Conservation (phyloP, 2,329 filamentous ascomycete genomes). For the Immersiporthe knoxdaviesiana region DNA sequence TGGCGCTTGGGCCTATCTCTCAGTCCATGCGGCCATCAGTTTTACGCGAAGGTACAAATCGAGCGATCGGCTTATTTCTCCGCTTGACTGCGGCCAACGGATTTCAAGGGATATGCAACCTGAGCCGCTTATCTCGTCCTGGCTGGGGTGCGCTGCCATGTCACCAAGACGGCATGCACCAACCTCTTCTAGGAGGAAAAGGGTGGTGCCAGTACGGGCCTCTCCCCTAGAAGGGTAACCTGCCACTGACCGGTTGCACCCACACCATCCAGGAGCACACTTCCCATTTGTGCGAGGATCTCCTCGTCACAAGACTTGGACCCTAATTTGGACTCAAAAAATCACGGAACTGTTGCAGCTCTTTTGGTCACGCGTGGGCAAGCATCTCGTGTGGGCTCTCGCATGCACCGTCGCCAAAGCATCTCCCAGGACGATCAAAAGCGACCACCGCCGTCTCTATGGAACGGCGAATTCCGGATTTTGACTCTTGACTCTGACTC, state of each 20-base stretch:
- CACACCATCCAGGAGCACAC: not conserved
- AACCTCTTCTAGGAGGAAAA: slow-evolving; percentile 9
- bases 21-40: slow-evolving; percentile 2
- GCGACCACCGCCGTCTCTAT: not conserved
- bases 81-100: slow-evolving; percentile 17
- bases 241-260: not conserved
- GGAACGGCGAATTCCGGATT: not conserved
- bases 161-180: slow-evolving; percentile 11
- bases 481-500: not conserved
- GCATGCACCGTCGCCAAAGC: not conserved
- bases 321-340: not conserved
- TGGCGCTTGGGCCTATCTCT: slow-evolving; percentile 1
- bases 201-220: not conserved
- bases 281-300: slow-evolving; percentile 1
- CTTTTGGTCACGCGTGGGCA: not conserved
- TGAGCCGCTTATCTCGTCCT: slow-evolving; percentile 4
- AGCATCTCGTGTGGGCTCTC: not conserved
- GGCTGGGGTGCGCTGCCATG: not conserved
- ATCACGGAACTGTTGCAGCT: slow-evolving; percentile 4
- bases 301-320: not conserved
- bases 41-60: not conserved
- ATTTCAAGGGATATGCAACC: slow-evolving; percentile 1
- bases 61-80: slow-evolving; percentile 12
- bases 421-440: not conserved
- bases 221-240: not conserved